Conservation (phyloP, 2,329 filamentous ascomycete genomes). For the Ophiostoma sp. region DNA sequence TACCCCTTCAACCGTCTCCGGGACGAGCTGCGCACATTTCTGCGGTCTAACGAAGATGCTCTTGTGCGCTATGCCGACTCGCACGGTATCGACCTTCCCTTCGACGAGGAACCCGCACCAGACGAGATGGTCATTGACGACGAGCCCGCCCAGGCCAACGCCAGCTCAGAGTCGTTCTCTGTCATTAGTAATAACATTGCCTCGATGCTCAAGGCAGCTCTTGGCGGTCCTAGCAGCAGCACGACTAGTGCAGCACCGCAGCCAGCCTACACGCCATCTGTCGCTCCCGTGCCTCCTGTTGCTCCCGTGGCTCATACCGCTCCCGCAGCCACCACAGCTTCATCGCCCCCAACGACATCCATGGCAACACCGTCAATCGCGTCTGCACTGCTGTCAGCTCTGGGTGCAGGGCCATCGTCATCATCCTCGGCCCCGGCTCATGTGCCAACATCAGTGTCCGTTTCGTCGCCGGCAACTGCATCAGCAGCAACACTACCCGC, state of each 20-base stretch:
- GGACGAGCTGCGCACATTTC: slow-evolving; percentile 32
- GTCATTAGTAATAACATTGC: slow-evolving; percentile 23
- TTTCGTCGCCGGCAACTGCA: not conserved
- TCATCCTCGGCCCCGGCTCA: not conserved
- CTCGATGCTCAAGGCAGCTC: slow-evolving; percentile 23
- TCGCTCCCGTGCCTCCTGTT: not conserved
- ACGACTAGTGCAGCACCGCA: not conserved
- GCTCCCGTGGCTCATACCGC: not conserved
- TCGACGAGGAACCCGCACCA: slow-evolving; percentile 32
- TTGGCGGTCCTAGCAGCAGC: not conserved
- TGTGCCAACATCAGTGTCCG: not conserved
- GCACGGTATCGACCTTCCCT: slow-evolving; percentile 37
- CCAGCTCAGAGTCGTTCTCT: not conserved
- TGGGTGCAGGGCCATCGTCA: not conserved
- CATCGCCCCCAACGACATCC: not conserved
- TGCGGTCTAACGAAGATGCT: slow-evolving; percentile 33
- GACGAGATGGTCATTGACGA: slow-evolving; percentile 25
- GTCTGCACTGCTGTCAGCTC: slow-evolving; percentile 1
- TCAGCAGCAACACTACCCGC: not conserved
- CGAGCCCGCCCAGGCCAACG: not conserved
- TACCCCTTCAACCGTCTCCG: slow-evolving; percentile 40
- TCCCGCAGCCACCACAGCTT: not conserved
- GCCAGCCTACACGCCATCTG: not conserved
- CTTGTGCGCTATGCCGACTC: slow-evolving; percentile 37
- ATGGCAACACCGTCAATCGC: not conserved